Base-by-base conservation (phyloP, 2,329 filamentous ascomycete genomes). In the Sarocladium brachiariae region DNA sequence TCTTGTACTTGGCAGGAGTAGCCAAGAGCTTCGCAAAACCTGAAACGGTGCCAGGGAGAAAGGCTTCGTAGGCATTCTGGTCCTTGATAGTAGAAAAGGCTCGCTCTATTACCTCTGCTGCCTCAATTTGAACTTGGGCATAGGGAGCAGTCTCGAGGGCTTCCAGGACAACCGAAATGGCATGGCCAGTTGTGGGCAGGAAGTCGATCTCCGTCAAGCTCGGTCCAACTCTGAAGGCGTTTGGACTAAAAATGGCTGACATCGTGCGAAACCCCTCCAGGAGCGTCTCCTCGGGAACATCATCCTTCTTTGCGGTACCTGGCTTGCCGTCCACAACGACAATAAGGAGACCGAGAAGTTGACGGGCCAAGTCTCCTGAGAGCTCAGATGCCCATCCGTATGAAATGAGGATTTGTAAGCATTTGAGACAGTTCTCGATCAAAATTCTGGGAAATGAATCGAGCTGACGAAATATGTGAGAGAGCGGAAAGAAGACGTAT, bases 401-500 rank as follows among this genome's bases (percentile, higher is more conserved):
- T 33, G 77, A 70, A 33, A 97, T 77, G 24, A 99, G 75, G 14
- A 89, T 70, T 10, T 80, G 76, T 30, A 96, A 72, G 57, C 87
- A 92, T 63, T 83, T 81, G 41, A 96, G 74, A 25, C 86, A 84
- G 38, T 87, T 68, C 64, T 99, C 93, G 7, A 93, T 70, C 35
- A 88, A 73, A 31, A 78, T 77, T 43, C 87, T 78, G 1, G 91
- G 83, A 50, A 91, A 81, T 45, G 78, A 75, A 55, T 86, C 80
- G 57, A 88, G 85, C 55, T 83, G 78, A 52, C 89, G 84, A 59
- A 99, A 84, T 34, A 97, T 81, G 58, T 93, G 86, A 1, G 89
- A 90, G 0, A 99, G 73, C 0, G 93, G 93, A 55, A 96, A 96
- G 72, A 97, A 97, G 61, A 87, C 79, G 73, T 97, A 99, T 70